A percentile compares a stretch with the other conserved stretches of the same genome.
Evolutionary conservation across 805 yeast genomes (phyloP).

Genomic region (Wickerhamomyces bovis): DNA sequence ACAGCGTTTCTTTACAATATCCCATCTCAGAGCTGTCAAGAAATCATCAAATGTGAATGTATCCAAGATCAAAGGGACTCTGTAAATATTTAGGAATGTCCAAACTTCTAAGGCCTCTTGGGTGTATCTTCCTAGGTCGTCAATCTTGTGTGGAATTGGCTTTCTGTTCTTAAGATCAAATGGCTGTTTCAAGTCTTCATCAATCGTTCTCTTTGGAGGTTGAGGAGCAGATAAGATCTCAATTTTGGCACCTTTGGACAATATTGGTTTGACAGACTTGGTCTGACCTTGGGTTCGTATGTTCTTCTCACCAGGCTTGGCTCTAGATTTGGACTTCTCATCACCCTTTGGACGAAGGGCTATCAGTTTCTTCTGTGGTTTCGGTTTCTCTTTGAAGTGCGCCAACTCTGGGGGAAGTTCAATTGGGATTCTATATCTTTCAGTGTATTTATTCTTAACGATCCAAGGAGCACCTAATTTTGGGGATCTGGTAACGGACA

Average conservation of each 20-base stretch:
- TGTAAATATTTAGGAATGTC: slow-evolving; percentile 70
- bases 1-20: slow-evolving; percentile 44
- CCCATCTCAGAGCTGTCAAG: slow-evolving; percentile 40
- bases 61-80: slow-evolving; percentile 57
- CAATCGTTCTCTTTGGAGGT: slow-evolving; percentile 14
- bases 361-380: slow-evolving; percentile 1
- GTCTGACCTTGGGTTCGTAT: neutral
- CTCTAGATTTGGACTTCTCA: slow-evolving; percentile 5
- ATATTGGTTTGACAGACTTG: neutral
- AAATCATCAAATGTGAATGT: slow-evolving; percentile 78
- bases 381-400: slow-evolving; percentile 19
- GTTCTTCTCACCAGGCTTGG: slow-evolving; percentile 1
- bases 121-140: slow-evolving; percentile 13
- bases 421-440: slow-evolving; percentile 56
- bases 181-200: slow-evolving; percentile 19
- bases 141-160: slow-evolving; percentile 17
- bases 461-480: slow-evolving; percentile 96
- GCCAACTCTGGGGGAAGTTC: slow-evolving; percentile 51
- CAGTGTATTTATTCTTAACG: slow-evolving; percentile 72
- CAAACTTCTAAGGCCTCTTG: slow-evolving; percentile 58
- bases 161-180: slow-evolving; percentile 12
- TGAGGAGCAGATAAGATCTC: slow-evolving; percentile 11
- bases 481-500: slow-evolving; percentile 54
- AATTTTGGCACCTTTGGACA: slow-evolving; percentile 5
- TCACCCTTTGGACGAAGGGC: slow-evolving; percentile 9